A percentile compares a stretch with the other conserved stretches of the same genome.
Conservation (phyloP, 2,329 filamentous ascomycete species). For the Colletotrichum sp. region DNA sequence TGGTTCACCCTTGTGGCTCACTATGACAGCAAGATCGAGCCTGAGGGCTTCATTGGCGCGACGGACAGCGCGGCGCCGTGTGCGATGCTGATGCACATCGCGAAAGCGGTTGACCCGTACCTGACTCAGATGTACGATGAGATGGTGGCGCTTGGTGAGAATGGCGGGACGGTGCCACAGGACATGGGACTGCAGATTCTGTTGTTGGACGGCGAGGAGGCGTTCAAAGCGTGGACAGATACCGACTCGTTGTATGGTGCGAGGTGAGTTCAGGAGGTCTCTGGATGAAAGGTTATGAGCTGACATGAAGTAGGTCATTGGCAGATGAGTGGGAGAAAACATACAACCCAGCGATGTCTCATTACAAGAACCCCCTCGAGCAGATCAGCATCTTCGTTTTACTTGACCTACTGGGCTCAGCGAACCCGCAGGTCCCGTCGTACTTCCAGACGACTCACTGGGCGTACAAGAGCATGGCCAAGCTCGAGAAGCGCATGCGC, state of each 20-base stretch:
- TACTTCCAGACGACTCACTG: slow-evolving; percentile 83
- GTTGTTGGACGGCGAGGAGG: slow-evolving; percentile 83
- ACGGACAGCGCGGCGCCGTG: slow-evolving; percentile 86
- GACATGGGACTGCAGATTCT: slow-evolving; percentile 81
- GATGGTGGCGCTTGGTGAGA: slow-evolving; percentile 63
- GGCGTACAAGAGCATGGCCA: slow-evolving; percentile 74
- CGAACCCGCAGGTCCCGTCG: slow-evolving; percentile 66
- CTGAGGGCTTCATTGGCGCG: slow-evolving; percentile 80
- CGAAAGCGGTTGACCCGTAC: slow-evolving; percentile 72
- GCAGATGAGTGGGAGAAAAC: slow-evolving; percentile 74
- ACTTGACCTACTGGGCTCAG: slow-evolving; percentile 73
- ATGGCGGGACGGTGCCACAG: slow-evolving; percentile 59
- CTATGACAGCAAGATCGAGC: slow-evolving; percentile 78
- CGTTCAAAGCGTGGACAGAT: slow-evolving; percentile 74
- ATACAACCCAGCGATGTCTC: slow-evolving; percentile 69
- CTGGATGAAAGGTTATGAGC: not conserved
- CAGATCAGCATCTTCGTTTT: slow-evolving; percentile 80
- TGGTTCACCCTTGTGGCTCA: slow-evolving; percentile 81
- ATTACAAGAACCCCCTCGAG: slow-evolving; percentile 70
- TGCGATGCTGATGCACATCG: slow-evolving; percentile 82
- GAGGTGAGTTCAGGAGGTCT: slow-evolving; percentile 47
- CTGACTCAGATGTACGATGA: slow-evolving; percentile 76
- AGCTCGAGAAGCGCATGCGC: slow-evolving; percentile 69
- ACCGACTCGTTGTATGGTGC: slow-evolving; percentile 80
- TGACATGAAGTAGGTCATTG: slow-evolving; percentile 53